These are phyloP conservation scores for Backusella sp. DNA, from an alignment of 192 early-diverging fungal genomes.

Conservation along the genomic window DNA sequence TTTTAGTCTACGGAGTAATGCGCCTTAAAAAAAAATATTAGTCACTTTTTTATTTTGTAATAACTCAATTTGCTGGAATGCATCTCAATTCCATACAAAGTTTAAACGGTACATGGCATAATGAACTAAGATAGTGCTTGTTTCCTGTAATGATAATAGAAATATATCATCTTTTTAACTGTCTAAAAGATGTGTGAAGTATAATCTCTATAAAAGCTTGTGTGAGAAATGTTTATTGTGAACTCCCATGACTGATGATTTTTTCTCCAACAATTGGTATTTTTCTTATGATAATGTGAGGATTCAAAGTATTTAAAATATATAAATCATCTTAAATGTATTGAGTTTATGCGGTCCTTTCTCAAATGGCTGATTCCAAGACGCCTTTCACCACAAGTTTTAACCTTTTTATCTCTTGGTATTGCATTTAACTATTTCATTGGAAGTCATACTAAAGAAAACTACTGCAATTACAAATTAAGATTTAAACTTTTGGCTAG, in stretches of 20 bases:
- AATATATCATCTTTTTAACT: too few relatives aligned
- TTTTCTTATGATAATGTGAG: neutral
- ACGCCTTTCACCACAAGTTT: neutral
- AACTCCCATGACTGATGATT: neutral
- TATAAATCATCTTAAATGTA: neutral
- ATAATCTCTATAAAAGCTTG: neutral
- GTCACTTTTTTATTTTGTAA: neutral
- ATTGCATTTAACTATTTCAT: neutral
- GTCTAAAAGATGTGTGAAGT: too few relatives aligned
- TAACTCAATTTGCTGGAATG: neutral
- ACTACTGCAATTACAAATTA: too few relatives aligned
- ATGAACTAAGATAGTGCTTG: too few relatives aligned
- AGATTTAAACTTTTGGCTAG: neutral
- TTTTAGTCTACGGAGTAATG: neutral
- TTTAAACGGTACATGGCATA: neutral
- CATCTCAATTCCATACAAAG: neutral
- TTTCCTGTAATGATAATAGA: too few relatives aligned
- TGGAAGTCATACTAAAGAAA: neutral
- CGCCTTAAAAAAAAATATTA: neutral
- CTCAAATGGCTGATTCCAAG: neutral
- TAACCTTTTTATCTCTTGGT: too few relatives aligned
- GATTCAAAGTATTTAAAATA: neutral
- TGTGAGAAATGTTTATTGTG: neutral
- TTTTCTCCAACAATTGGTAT: neutral
- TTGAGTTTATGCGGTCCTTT: neutral